These are phyloP conservation scores for Macadamia tetraphylla DNA, from an alignment of 164 flowering plant genomes.

Conservation along the genomic window DNA sequence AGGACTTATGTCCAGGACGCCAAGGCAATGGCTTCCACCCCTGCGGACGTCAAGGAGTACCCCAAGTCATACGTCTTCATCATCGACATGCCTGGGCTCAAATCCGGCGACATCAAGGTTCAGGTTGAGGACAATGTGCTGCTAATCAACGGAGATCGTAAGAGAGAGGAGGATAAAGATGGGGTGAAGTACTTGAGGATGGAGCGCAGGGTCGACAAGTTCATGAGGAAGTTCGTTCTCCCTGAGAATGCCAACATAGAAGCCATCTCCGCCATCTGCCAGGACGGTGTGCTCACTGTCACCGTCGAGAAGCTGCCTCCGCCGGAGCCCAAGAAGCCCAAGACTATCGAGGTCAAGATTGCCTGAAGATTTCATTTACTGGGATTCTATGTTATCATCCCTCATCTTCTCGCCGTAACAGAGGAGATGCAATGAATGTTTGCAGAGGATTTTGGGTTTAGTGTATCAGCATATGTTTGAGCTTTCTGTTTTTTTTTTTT, in stretches of 20 bases:
- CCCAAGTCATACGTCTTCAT: slow-evolving; percentile 24
- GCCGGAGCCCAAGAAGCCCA: no score
- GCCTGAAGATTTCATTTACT: no score
- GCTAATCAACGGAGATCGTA: slow-evolving; percentile 15
- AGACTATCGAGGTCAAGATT: slow-evolving; percentile 21
- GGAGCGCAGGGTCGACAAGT: slow-evolving; percentile 11
- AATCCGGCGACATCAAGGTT: slow-evolving; percentile 26
- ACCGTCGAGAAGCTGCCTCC: no score
- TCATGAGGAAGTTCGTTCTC: slow-evolving; percentile 15
- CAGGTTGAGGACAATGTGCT: slow-evolving; percentile 27
- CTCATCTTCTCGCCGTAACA: no score
- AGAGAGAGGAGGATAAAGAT: slow-evolving; percentile 20
- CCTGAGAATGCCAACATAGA: slow-evolving; percentile 16
- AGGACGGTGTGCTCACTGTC: no score
- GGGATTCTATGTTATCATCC: no score
- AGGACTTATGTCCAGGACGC: slow-evolving; percentile 20
- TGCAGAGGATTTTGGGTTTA: no score
- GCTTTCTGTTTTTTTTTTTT: no score
- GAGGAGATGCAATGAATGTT: no score
- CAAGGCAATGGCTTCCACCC: slow-evolving; percentile 25
- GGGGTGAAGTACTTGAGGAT: slow-evolving; percentile 18
- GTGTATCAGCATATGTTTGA: no score
- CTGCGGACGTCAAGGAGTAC: slow-evolving; percentile 24
- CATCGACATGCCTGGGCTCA: slow-evolving; percentile 36
- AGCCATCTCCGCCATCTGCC: no score